These are phyloP conservation scores for Syzygium aqueum DNA, from an alignment of 345 rosid genomes.

Conservation along the genomic window DNA sequence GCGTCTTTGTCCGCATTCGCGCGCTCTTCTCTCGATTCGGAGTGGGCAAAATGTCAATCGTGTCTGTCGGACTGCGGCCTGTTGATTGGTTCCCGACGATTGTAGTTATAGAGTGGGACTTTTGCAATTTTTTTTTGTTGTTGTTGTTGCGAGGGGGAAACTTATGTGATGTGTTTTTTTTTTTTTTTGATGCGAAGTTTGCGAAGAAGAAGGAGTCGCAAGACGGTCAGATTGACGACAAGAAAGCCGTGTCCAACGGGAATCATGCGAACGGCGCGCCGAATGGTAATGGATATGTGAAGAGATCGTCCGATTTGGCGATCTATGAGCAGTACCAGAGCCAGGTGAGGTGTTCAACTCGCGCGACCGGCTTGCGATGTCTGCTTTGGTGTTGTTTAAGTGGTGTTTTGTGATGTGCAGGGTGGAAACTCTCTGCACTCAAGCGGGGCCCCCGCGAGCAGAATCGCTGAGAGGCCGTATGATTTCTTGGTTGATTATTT, in stretches of 20 bases:
- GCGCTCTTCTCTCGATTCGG: background rate
- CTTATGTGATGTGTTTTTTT: constrained; percentile 43
- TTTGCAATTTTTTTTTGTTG: background rate
- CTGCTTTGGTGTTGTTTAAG: background rate
- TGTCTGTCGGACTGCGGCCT: background rate
- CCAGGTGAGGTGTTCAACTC: constrained; percentile 31
- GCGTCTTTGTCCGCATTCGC: background rate
- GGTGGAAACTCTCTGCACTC: constrained; percentile 16
- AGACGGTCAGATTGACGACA: constrained; percentile 26
- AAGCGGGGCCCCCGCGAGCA: constrained; percentile 32
- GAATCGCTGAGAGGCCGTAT: constrained; percentile 49
- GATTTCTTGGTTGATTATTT: constrained; percentile 7
- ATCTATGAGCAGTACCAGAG: constrained; percentile 53
- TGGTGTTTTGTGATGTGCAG: constrained; percentile 23
- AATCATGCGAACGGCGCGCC: constrained; percentile 9
- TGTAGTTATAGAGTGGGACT: background rate
- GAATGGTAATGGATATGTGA: constrained; percentile 36
- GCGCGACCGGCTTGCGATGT: background rate
- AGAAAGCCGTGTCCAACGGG: constrained; percentile 22
- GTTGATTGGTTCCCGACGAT: background rate
- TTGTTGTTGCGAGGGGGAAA: constrained; percentile 13
- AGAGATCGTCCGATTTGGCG: constrained; percentile 48
- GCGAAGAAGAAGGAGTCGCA: constrained; percentile 70
- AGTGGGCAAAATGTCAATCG: background rate
- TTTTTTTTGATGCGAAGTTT: constrained; percentile 67